Percentiles rank a stretch among this genome's conserved stretches.
phyloP scores from a whole-genome alignment of 805 yeast species.

The Nakazawaea sp. region DNA sequence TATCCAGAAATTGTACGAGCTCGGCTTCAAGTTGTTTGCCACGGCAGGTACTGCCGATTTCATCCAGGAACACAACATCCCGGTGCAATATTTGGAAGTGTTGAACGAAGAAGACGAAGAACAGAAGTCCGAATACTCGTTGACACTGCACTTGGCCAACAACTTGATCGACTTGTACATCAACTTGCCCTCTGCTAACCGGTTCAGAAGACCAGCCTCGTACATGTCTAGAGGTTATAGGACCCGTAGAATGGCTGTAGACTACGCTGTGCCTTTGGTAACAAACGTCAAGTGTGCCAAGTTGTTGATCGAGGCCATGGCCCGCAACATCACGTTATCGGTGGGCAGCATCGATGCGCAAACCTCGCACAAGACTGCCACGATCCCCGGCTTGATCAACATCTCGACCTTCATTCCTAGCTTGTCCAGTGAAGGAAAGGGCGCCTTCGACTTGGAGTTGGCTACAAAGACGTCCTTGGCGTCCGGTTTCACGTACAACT shows the following conservation, averaged over 20 bases:
- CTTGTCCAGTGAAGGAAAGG: constrained; percentile 34
- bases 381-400: constrained; percentile 83
- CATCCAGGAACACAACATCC: constrained; percentile 88
- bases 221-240: constrained; percentile 96
- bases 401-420: constrained; percentile 74
- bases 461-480: constrained; percentile 67
- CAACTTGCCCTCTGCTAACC: constrained; percentile 93
- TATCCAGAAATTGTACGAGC: constrained; percentile 67
- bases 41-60: constrained; percentile 99
- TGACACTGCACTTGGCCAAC: constrained; percentile 94
- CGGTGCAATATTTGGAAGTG: constrained; percentile 92
- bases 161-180: constrained; percentile 94
- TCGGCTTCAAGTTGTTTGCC: constrained; percentile 90
- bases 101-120: constrained; percentile 60
- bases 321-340: constrained; percentile 61
- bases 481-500: constrained; percentile 84
- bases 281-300: constrained; percentile 98
- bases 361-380: constrained; percentile 77
- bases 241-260: constrained; percentile 99
- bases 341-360: constrained; percentile 80
- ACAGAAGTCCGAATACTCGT: constrained; percentile 88
- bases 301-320: constrained; percentile 87
- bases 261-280: constrained; percentile 93
- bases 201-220: constrained; percentile 98
- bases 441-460: constrained; percentile 53